A percentile compares a stretch with the other conserved stretches of the same genome.
phyloP scores from a whole-genome alignment of 257 asterid genomes.

The Pogostemon cablin region DNA sequence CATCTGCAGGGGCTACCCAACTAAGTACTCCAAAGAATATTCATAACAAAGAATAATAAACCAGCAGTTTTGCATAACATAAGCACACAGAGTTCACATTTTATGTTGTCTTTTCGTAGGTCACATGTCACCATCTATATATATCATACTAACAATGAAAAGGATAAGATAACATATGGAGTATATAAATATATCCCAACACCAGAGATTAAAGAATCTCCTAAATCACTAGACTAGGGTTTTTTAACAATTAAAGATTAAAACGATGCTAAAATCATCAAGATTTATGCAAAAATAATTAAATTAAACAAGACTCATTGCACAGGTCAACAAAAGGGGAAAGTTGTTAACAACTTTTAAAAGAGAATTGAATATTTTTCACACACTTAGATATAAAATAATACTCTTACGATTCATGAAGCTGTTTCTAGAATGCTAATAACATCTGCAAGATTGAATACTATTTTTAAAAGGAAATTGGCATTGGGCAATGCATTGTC shows the following conservation, averaged over 20 bases:
- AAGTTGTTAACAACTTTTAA: background rate
- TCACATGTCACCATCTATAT: too few species aligned
- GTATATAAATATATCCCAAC: too few species aligned
- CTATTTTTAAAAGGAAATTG: background rate
- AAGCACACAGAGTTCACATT: too few species aligned
- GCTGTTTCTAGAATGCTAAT: conserved; percentile 1
- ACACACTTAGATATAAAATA: background rate
- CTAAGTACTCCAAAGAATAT: background rate
- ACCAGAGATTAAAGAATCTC: too few species aligned
- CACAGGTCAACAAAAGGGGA: background rate
- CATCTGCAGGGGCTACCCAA: conserved; percentile 47
- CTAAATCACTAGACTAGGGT: too few species aligned
- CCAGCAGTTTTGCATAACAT: too few species aligned
- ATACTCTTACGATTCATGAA: conserved; percentile 9
- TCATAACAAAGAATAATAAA: too few species aligned
- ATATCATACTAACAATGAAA: too few species aligned
- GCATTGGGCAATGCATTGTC: conserved; percentile 28
- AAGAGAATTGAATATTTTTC: background rate
- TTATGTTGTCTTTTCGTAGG: too few species aligned
- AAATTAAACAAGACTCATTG: background rate
- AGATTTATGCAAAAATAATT: background rate
- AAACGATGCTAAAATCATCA: too few species aligned
- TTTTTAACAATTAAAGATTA: too few species aligned
- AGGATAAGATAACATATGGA: too few species aligned
- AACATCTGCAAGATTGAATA: background rate